Base-by-base conservation (phyloP, 2,329 filamentous ascomycete species). In the Bipolaris victoriae region DNA sequence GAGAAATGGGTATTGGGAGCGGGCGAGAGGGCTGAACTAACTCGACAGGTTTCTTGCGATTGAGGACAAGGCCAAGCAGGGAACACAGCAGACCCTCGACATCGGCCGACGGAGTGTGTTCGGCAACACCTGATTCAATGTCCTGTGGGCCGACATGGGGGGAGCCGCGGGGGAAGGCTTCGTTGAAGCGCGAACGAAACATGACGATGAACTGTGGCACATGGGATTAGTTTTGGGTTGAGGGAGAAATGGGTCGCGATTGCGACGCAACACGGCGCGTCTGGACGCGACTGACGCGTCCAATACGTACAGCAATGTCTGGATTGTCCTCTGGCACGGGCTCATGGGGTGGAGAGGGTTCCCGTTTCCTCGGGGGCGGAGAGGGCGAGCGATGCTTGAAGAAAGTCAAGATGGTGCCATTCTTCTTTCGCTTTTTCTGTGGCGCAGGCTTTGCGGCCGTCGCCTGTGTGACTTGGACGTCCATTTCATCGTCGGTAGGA, bases 41-140 rank as follows among this genome's bases (percentile, higher is more conserved):
- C 95, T 99, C 97, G 75, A 98, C 91, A 79, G 97, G 93, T 76
- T 99, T 97, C 83, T 99, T 98, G 77, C 95, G 89, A 78, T 99
- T 99, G 71, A 99, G 83, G 53, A 97, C 86, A 68, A 99, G 82
- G 31, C 90, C 89, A 43, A 99, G 82, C 64, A 99, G 79, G 61
- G 92, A 92, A 81, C 96, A 99, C 24, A 99, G 83, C 57, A 99
- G 87, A 66, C 88, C 86, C 80, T 98, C 94, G 45, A 91, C 88
- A 72, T 93, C 89, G 70, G 96, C 89, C 68, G 92, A 91, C 2
- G 94, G 93, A 20, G 88, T 79, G 47, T 84, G 79, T 74, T 94
- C 91, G 60, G 88, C 86, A 49, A 97, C 86, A 49, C 95, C 95
- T 76, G 85, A 84, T 78, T 99, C 95, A 60, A 99, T 86, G 77